These are phyloP conservation scores for Claviceps cyperi DNA, from an alignment of 2,329 filamentous ascomycete species.

Conservation along the genomic window DNA sequence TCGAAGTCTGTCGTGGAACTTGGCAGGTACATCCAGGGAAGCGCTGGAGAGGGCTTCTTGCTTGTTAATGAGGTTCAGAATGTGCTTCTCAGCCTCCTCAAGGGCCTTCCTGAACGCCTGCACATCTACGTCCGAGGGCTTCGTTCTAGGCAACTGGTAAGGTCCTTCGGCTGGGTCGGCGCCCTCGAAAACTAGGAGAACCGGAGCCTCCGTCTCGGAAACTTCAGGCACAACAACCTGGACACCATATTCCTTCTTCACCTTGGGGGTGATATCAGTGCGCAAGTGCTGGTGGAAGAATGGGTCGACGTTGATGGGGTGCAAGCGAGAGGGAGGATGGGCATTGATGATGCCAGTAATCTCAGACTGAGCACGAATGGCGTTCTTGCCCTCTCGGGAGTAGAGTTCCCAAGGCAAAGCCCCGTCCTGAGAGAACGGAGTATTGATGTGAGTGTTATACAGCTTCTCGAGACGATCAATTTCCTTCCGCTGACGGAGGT, in stretches of 20 bases:
- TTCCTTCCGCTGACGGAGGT: slow-evolving; percentile 68
- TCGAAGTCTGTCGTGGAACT: slow-evolving; percentile 49
- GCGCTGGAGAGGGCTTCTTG: slow-evolving; percentile 39
- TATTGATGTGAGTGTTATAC: slow-evolving; percentile 78
- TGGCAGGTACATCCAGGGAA: slow-evolving; percentile 42
- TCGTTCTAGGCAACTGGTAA: slow-evolving; percentile 40
- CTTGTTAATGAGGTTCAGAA: slow-evolving; percentile 41
- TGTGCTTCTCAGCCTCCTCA: slow-evolving; percentile 40
- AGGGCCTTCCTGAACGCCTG: slow-evolving; percentile 40
- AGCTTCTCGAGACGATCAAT: slow-evolving; percentile 68
- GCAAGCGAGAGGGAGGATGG: slow-evolving; percentile 60
- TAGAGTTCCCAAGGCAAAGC: slow-evolving; percentile 78
- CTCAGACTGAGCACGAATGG: slow-evolving; percentile 58
- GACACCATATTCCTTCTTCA: slow-evolving; percentile 58
- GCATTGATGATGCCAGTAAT: slow-evolving; percentile 59
- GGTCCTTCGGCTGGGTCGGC: slow-evolving; percentile 29
- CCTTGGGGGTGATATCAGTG: slow-evolving; percentile 44
- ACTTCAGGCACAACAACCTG: slow-evolving; percentile 57
- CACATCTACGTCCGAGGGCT: slow-evolving; percentile 36
- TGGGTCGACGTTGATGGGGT: slow-evolving; percentile 53
- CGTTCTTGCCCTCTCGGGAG: slow-evolving; percentile 72
- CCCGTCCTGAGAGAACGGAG: slow-evolving; percentile 54
- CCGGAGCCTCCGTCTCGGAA: slow-evolving; percentile 40
- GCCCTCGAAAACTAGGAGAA: slow-evolving; percentile 65
- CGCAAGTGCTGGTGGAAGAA: slow-evolving; percentile 67